These are phyloP conservation scores for Russula olivacea DNA, from an alignment of 768 basidiomycete species.

Conservation along the genomic window DNA sequence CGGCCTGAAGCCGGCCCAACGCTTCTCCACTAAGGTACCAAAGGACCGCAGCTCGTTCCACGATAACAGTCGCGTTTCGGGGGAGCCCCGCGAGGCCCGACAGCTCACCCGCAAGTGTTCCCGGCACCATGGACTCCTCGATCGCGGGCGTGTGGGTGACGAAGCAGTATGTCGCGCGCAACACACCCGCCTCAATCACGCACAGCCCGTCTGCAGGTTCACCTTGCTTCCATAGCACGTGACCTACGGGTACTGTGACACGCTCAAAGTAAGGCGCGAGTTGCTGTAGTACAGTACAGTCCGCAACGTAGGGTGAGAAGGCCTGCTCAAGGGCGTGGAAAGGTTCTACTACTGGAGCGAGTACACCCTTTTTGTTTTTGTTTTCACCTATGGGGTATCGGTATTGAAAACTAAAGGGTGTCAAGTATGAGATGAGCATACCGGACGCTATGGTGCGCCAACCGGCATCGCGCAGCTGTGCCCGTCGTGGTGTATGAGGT, in stretches of 20 bases:
- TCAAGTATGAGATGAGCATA: not conserved
- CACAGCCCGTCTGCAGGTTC: slow-evolving; percentile 80
- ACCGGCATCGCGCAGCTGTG: slow-evolving; percentile 24
- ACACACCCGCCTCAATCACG: slow-evolving; percentile 80
- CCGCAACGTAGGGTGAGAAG: slow-evolving; percentile 67
- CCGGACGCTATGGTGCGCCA: slow-evolving; percentile 20
- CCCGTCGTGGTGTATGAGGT: slow-evolving; percentile 20
- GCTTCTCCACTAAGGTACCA: slow-evolving; percentile 70
- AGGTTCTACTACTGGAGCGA: slow-evolving; percentile 38
- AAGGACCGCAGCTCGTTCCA: slow-evolving; percentile 68
- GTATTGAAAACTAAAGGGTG: not conserved
- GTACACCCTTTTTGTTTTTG: not conserved
- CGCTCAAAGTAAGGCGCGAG: slow-evolving; percentile 70
- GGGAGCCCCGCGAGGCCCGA: slow-evolving; percentile 72
- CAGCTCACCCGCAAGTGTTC: slow-evolving; percentile 88
- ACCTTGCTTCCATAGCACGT: slow-evolving; percentile 70
- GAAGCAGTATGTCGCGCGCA: slow-evolving; percentile 78
- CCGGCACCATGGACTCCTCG: slow-evolving; percentile 91
- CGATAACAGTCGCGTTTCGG: slow-evolving; percentile 81
- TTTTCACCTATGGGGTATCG: slow-evolving; percentile 16
- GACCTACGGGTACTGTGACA: slow-evolving; percentile 48
- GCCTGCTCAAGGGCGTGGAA: slow-evolving; percentile 70
- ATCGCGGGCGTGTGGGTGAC: slow-evolving; percentile 58
- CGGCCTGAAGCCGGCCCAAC: slow-evolving; percentile 57
- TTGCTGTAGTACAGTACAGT: slow-evolving; percentile 51